These are phyloP conservation scores for Boletus tomentosulus DNA, from an alignment of 768 basidiomycete species.

Conservation along the genomic window DNA sequence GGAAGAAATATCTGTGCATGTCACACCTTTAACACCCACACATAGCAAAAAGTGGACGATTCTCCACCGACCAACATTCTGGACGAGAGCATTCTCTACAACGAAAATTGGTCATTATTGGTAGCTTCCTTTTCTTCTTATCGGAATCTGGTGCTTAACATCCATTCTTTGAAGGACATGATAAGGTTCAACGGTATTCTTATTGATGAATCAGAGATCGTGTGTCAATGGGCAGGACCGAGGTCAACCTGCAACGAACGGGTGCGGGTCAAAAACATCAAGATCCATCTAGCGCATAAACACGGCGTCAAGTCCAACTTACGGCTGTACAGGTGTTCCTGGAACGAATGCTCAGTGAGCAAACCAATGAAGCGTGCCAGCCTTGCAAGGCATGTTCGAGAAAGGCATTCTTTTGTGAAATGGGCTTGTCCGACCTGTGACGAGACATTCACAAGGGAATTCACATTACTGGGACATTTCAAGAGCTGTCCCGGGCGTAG, in stretches of 20 bases:
- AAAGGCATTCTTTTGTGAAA: not conserved
- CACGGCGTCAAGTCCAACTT: not conserved
- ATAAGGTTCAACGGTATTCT: not conserved
- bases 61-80: not conserved
- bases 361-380: not conserved
- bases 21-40: no score
- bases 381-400: not conserved
- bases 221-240: not conserved
- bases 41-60: no score
- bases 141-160: not conserved
- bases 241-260: not conserved
- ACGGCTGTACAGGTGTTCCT: not conserved
- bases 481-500: not conserved
- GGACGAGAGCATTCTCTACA: not conserved
- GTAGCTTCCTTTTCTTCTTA: not conserved
- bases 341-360: not conserved
- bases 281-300: not conserved
- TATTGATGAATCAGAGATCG: not conserved
- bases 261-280: not conserved
- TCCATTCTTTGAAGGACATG: not conserved
- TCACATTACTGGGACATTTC: not conserved
- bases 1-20: no score
- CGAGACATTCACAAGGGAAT: not conserved
- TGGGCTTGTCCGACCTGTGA: conserved; percentile 1
- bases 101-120: not conserved